These are phyloP conservation scores for Lactifluus rugatus DNA, from an alignment of 768 basidiomycete species.

Conservation along the genomic window DNA sequence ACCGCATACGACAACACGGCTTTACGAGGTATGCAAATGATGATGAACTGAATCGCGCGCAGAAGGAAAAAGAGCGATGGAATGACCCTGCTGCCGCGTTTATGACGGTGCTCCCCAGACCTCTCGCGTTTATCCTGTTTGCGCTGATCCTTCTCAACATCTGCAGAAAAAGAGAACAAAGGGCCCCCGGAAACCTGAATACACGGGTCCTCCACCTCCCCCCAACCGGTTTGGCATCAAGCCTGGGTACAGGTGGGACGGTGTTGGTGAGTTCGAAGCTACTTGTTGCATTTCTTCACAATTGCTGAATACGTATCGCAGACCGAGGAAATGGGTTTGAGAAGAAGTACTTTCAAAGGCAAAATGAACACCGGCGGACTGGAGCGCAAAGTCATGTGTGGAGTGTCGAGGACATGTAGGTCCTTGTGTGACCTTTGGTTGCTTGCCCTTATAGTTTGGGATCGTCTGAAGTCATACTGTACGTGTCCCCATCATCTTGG, in stretches of 20 bases:
- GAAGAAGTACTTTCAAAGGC: constrained; percentile 79
- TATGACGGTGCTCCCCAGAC: constrained; percentile 50
- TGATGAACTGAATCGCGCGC: constrained; percentile 71
- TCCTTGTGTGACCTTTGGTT: not conserved
- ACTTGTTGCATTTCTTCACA: not conserved
- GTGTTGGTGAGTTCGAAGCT: constrained; percentile 62
- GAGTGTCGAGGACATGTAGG: constrained; percentile 90
- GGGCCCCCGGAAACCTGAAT: constrained; percentile 75
- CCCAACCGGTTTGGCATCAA: constrained; percentile 94
- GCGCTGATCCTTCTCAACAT: not conserved
- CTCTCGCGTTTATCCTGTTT: not conserved
- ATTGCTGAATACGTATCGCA: constrained; percentile 24
- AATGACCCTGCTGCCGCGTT: constrained; percentile 98
- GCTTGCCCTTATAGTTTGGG: not conserved
- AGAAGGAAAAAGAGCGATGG: constrained; percentile 77
- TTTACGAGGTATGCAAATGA: constrained; percentile 82
- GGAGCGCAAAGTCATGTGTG: constrained; percentile 70
- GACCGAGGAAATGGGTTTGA: constrained; percentile 93
- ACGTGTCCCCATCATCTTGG: not conserved
- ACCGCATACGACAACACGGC: constrained; percentile 52
- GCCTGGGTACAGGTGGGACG: constrained; percentile 97
- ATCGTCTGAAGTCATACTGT: not conserved
- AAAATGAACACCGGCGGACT: constrained; percentile 64
- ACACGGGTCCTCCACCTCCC: constrained; percentile 77
- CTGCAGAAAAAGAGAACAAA: constrained; percentile 63